A percentile compares a stretch with the other conserved stretches of the same genome.
phyloP scores from a whole-genome alignment of 2,329 filamentous ascomycete genomes.

The Talaromyces verruculosus region DNA sequence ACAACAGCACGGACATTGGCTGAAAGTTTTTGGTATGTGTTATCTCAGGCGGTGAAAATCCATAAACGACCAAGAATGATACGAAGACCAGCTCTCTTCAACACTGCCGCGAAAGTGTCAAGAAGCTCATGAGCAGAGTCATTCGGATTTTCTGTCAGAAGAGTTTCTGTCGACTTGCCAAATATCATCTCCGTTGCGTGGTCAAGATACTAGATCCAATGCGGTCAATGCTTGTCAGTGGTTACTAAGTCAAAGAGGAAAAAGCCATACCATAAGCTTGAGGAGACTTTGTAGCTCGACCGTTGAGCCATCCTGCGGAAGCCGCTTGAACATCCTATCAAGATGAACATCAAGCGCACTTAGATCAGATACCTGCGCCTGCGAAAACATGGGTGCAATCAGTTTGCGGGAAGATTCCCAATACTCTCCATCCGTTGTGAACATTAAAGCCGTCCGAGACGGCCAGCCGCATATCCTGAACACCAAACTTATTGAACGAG shows the following conservation, averaged over 20 bases:
- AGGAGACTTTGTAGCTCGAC: conserved; percentile 11
- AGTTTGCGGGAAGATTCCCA: conserved; percentile 52
- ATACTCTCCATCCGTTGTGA: conserved; percentile 69
- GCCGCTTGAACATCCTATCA: conserved; percentile 6
- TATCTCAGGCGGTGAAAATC: conserved; percentile 9
- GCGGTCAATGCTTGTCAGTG: background rate
- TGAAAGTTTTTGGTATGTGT: background rate
- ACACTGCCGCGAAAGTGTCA: background rate
- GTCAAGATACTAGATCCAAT: background rate
- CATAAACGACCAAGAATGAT: conserved; percentile 16
- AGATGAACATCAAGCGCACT: conserved; percentile 10
- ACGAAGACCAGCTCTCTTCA: background rate
- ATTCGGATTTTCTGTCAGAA: background rate
- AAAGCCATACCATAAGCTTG: conserved; percentile 7
- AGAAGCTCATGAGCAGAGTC: conserved; percentile 5
- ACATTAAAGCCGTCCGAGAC: conserved; percentile 46
- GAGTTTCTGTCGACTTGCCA: conserved; percentile 13
- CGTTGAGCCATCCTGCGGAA: conserved; percentile 10
- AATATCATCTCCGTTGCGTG: conserved; percentile 13
- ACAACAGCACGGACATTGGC: background rate
- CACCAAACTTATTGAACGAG: conserved; percentile 14
- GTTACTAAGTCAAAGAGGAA: background rate
- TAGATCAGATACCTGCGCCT: background rate
- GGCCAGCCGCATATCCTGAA: conserved; percentile 4
- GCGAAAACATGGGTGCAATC: conserved; percentile 2